Base-by-base conservation (phyloP, 345 rosid species). In the Kandelia obovata region DNA sequence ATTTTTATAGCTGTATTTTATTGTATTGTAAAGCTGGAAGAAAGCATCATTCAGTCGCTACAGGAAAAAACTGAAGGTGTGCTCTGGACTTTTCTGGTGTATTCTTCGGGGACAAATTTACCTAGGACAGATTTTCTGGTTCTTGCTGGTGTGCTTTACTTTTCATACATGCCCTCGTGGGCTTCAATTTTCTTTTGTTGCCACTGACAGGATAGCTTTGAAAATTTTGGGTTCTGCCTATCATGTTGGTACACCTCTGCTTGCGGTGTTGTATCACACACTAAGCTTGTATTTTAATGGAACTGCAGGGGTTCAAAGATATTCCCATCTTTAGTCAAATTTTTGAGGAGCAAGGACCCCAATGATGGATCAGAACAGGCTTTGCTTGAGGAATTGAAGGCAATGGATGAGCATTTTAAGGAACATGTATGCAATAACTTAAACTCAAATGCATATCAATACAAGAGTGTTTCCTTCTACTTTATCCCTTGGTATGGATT, bases 301-400 rank as follows among this genome's bases (percentile, higher is more conserved):
- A 43, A 66, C 53, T 32, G 47, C 74, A 88, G 93, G 55, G 98
- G 97, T 73, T 85, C 92, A 30, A 88, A 88, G 58, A 81, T 96
- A 66, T 88, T 92, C 63, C 58, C 81, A 23, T 34, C 89, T 23
- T 96, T 96, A 27, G 27, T 79, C 73, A 78, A 81, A 52, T 88
- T 96, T 65, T 23, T 90, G 85, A 88, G 85, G 91, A 89, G 98
- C 83, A 90, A 92, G 88, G 88, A 96, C 77, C 73, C 92, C 10
- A 85, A 58, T 56, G 96, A 96, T 57, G 90, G 87, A 53, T 62
- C 94, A 7, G 97, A 90, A 71, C 79, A 86, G 80, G 92, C 90
- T 27, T 71, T 96, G 89, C 81, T 89, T 32, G 74, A 66, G 78
- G 95, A 92, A 80, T 76, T 96, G 71, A 87, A 89, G 65, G 92